Evolutionary conservation across 495 filamentous ascomycete genomes (phyloP).

Genomic region (Staphylotrichum longicolle): DNA sequence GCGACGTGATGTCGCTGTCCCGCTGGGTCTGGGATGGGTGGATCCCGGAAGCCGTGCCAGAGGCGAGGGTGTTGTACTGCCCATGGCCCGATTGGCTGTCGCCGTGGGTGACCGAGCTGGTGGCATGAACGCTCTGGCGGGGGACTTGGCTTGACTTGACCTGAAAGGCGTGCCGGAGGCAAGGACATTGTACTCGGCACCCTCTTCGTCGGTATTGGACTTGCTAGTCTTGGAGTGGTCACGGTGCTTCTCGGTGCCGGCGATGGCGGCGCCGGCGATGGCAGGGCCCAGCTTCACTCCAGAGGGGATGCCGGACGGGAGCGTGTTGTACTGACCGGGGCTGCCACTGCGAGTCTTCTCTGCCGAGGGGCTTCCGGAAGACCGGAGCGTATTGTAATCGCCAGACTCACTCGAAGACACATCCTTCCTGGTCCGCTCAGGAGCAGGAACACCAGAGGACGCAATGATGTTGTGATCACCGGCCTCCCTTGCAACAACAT

Average conservation of each 20-base stretch:
- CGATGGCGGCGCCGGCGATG: neutral
- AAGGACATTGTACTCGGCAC: conserved; percentile 24
- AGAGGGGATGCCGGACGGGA: conserved; percentile 33
- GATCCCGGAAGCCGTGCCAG: conserved; percentile 34
- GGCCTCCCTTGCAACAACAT: neutral
- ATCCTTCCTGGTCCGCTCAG: neutral
- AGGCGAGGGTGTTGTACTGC: conserved; percentile 33
- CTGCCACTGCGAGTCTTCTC: neutral
- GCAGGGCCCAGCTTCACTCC: conserved; percentile 28
- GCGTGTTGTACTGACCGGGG: conserved; percentile 28
- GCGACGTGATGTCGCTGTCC: neutral
- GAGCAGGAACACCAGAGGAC: too few relatives aligned
- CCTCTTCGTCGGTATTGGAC: neutral
- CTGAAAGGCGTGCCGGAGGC: conserved; percentile 31
- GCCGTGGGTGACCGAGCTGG: conserved; percentile 3
- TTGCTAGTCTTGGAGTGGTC: neutral
- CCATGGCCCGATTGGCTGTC: conserved; percentile 25
- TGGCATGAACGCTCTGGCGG: neutral
- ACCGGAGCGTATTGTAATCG: conserved; percentile 23
- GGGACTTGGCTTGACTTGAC: conserved; percentile 22
- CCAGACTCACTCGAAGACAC: conserved; percentile 15
- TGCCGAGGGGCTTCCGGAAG: neutral
- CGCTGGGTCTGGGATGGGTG: conserved; percentile 13
- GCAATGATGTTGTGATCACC: conserved; percentile 6
- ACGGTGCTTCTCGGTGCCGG: too few relatives aligned